Base-by-base conservation (phyloP, 768 basidiomycete species). In the Agaricus blazei region DNA sequence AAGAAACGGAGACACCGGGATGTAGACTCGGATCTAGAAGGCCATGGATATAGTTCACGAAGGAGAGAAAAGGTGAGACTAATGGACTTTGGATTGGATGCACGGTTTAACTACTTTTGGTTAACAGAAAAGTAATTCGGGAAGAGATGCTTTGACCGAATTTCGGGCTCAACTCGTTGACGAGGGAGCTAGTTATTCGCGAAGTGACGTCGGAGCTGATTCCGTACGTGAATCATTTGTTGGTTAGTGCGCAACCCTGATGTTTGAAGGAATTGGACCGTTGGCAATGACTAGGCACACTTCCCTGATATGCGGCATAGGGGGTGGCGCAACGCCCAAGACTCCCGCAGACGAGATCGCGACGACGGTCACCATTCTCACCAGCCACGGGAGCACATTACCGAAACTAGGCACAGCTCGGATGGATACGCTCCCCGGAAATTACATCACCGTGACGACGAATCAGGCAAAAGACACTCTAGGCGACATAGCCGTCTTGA, bases 101-200 rank as follows among this genome's bases (percentile, higher is more conserved):
- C 23, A 28, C 2, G 9, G n/a, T 43, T 19, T 29, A 4, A 23
- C 5, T 8, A 26, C 27, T 51, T 14, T 27, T 19, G 11, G 41
- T 44, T 3, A 29, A 24, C 12, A 49, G 40, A 44, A 28, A 5
- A 29, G 24, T 2, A 31, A 23, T 3, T 12, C 12, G 14, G 12
- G 19, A 8, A 47, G 28, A 19, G 54, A 56, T 14, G 48, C 29
- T 7, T 40, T 56, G 7, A 34, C 47, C 7, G 54, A 56, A 28
- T 56, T 43, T 23, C 49, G 54, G 36, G 48, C 54, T 28, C 31
- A 43, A 36, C 19, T 56, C 11, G 29, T 42, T 3, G 48, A 50
- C 11, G 48, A 56, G 27, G 54, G 50, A 28, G 34, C 47, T n/a
- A 7, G 14, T 8, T 24, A 24, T 14, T 31, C 15, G 14, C 24